Conservation (phyloP, 805 yeast species). For the Metschnikowia proteae region DNA sequence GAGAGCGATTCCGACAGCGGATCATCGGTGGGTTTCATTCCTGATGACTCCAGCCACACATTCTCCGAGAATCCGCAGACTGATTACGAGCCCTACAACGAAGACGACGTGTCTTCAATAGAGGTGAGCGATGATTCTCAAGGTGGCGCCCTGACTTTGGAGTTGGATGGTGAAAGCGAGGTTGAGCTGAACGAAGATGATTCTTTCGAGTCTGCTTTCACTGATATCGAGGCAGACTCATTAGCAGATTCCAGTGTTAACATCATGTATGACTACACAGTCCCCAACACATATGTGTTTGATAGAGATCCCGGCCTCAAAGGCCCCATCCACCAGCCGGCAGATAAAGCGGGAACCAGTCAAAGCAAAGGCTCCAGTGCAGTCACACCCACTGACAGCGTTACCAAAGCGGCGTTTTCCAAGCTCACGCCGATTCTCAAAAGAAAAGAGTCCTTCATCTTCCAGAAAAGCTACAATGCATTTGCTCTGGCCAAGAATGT, state of each 20-base stretch:
- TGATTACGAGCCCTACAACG: neutral
- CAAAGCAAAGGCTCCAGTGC: constrained; percentile 3
- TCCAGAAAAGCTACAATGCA: constrained; percentile 13
- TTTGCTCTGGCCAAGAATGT: constrained; percentile 5
- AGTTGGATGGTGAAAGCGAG: constrained; percentile 17
- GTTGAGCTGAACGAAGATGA: constrained; percentile 26
- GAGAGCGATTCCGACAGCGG: constrained; percentile 12
- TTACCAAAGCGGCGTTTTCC: neutral
- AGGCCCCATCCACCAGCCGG: neutral
- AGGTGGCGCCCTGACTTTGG: constrained; percentile 2
- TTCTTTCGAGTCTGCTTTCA: constrained; percentile 40
- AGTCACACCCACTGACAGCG: neutral
- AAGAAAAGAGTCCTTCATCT: constrained; percentile 9
- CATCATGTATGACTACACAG: constrained; percentile 19
- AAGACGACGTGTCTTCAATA: neutral
- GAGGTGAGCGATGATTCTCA: neutral
- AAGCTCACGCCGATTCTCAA: constrained; percentile 5
- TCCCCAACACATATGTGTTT: constrained; percentile 16
- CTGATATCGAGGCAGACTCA: constrained; percentile 41
- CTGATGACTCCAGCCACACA: neutral
- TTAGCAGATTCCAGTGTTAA: constrained; percentile 25
- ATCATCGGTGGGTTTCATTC: neutral
- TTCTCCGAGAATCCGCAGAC: neutral
- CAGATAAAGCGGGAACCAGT: neutral
- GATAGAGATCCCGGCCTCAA: constrained; percentile 5